A percentile compares a stretch with the other conserved stretches of the same genome.
Conservation (phyloP, 495 filamentous ascomycete species). For the Aspergillus wentii region DNA sequence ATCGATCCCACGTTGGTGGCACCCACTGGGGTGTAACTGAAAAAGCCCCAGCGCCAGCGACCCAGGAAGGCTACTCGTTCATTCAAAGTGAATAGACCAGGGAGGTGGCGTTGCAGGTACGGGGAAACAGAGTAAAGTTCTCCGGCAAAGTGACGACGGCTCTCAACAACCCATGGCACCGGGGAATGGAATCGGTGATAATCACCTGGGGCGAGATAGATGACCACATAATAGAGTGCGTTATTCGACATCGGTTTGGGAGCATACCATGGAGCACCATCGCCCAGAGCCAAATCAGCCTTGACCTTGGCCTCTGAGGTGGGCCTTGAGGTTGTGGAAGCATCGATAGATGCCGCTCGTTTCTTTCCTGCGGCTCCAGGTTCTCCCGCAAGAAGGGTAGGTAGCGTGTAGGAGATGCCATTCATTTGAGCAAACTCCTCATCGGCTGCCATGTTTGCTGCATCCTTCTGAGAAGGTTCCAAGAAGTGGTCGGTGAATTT, state of each 20-base stretch:
- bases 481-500: slow-evolving; percentile 28
- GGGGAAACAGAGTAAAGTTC: slow-evolving; percentile 94
- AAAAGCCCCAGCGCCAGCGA: slow-evolving; percentile 96
- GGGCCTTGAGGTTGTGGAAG: slow-evolving; percentile 58
- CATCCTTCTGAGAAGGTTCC: slow-evolving; percentile 25
- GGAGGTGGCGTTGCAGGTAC: slow-evolving; percentile 85
- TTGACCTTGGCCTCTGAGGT: slow-evolving; percentile 74
- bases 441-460: slow-evolving; percentile 59
- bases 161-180: slow-evolving; percentile 87
- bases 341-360: slow-evolving; percentile 48
- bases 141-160: slow-evolving; percentile 89
- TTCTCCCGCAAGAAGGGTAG: slow-evolving; percentile 78
- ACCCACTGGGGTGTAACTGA: slow-evolving; percentile 90
- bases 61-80: slow-evolving; percentile 92
- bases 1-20: slow-evolving; percentile 99
- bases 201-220: slow-evolving; percentile 97
- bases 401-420: slow-evolving; percentile 93
- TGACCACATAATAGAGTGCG: slow-evolving; percentile 87
- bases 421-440: slow-evolving; percentile 95
- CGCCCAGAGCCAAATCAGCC: slow-evolving; percentile 73
- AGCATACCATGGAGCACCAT: slow-evolving; percentile 70
- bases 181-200: slow-evolving; percentile 99
- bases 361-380: slow-evolving; percentile 20
- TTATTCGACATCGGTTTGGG: slow-evolving; percentile 54
- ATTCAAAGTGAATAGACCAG: slow-evolving; percentile 92